phyloP scores from a whole-genome alignment of 2,329 filamentous ascomycete genomes.

The Coniosporium tulheliwenetii region DNA sequence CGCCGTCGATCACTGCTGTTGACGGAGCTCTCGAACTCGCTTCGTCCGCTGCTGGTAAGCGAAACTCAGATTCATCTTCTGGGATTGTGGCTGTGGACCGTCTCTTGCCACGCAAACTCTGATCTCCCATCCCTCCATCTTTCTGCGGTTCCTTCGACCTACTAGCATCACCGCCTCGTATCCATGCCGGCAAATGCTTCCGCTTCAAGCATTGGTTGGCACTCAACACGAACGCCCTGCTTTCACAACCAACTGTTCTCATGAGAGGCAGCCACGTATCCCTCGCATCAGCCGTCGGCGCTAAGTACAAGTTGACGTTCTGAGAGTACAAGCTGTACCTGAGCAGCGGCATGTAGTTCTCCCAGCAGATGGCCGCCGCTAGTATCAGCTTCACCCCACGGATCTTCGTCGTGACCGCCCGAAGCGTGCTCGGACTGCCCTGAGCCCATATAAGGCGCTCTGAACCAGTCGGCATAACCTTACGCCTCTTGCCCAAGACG shows the following conservation, averaged over 20 bases:
- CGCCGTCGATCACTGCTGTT: too few relatives aligned
- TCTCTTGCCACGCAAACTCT: conserved; percentile 1
- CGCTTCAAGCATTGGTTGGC: conserved; percentile 66
- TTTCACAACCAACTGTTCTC: conserved; percentile 67
- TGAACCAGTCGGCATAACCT: conserved; percentile 80
- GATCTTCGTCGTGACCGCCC: conserved; percentile 64
- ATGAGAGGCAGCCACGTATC: conserved; percentile 75
- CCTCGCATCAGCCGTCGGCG: conserved; percentile 73
- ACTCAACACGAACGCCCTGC: conserved; percentile 70
- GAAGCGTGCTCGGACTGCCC: conserved; percentile 62
- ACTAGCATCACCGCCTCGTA: conserved; percentile 18
- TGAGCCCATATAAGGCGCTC: conserved; percentile 85
- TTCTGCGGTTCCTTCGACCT: neutral
- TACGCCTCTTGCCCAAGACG: conserved; percentile 68
- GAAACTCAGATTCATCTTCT: neutral
- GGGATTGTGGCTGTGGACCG: neutral
- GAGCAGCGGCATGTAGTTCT: conserved; percentile 88
- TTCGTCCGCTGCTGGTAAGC: neutral
- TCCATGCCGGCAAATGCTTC: conserved; percentile 42
- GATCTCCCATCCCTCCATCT: neutral
- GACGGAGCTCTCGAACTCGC: too few relatives aligned
- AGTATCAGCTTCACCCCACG: conserved; percentile 66
- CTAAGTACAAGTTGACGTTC: conserved; percentile 82
- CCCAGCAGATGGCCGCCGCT: conserved; percentile 86
- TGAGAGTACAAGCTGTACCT: conserved; percentile 74